Base-by-base conservation (phyloP, 78 protist genomes). In the Dictyostelium capitatum region DNA sequence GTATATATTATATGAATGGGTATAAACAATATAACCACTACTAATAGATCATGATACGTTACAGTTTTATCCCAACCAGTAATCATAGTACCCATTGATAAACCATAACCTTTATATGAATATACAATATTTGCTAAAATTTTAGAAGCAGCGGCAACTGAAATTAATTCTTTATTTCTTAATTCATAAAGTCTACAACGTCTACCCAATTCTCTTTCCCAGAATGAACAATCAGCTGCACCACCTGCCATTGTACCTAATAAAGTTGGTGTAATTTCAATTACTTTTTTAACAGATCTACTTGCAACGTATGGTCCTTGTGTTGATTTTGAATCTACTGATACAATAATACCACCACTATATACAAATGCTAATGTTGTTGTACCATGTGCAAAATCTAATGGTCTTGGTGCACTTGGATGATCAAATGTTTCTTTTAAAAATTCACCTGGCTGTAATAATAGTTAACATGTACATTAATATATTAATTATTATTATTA, bases 191-290 rank as follows among this genome's bases (percentile, higher is more conserved):
- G 80, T 48, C 99, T 95, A 94, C 99, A 99, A 37, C 95, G 96
- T 75, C 69, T 72, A 43, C 99, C 99, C 8, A 99, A 95, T 4
- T 97, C 91, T 11, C 99, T 84, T 90, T 99, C 99, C 98, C 99
- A 99, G 92, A 79, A 99, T 41, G 85, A 62, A 85, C 99, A 99
- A 89, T 99, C 99, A 0, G 99, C 99, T 0, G 99, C 99, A 30
- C 99, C 99, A 25, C 99, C 99, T 48, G 99, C 99, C 99, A 99
- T 99, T 28, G 99, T 99, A 20, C 99, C 99, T 14, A 99, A 95
- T n/a, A 99, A 90, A 83, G 91, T 97, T 37, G 98, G 98, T 74
- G 97, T 98, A 90, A 99, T 99, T 89, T 98, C 99, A 69, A 99
- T 97, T 23, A 99, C 99, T 97, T 99, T 99, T 91, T 98, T 96